Base-by-base conservation (phyloP, 176 grass and related monocot genomes). In the Aegilops longissima region DNA sequence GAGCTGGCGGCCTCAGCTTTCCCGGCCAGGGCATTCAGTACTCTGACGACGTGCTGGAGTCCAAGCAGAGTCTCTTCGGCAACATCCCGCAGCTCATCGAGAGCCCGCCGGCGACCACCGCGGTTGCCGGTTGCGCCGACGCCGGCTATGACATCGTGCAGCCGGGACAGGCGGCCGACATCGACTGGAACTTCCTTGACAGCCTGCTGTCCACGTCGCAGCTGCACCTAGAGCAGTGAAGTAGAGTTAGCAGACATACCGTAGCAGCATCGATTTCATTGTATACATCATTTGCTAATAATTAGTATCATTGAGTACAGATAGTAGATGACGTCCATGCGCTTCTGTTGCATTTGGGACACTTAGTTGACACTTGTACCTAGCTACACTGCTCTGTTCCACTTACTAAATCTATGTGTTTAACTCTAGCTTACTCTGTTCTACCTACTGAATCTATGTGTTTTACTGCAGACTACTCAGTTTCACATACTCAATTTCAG, bases 181-280 rank as follows among this genome's bases (percentile, higher is more conserved):
- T 92, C 21, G 91, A 96, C 79, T 93, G 94, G 91, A 93, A 88
- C 49, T 88, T 93, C 61, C 64, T 96, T 13, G 94, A 96, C 83
- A 90, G 78, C 42, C 68, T 93, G 87, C 68, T 95, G 12, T 91
- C 91, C 1, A 81, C 85, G 27, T 91, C 86, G 25, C 35, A 36
- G 35, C 35, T 36, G 35, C 35, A 36, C 35, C 35, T 36, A 6
- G 9, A 72, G 69, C 39, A 51, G 44, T 34, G 62, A 44, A 51
- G 5, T 21, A 58, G 54, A 8, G 6, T 21, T 58, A 58, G 54
- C 54, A 58, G 51, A 54, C 44, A 45, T 45, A 45, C 11, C 44
- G 44, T 5, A 16, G 49, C 13, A 17, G 52, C 54, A 21, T 58
- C 18, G 6, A 58, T 58, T 21, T 58, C 7, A 58, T 58, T 20